Conservation (phyloP, 352 stramenopile species). For the Globisporangium perplexum region DNA sequence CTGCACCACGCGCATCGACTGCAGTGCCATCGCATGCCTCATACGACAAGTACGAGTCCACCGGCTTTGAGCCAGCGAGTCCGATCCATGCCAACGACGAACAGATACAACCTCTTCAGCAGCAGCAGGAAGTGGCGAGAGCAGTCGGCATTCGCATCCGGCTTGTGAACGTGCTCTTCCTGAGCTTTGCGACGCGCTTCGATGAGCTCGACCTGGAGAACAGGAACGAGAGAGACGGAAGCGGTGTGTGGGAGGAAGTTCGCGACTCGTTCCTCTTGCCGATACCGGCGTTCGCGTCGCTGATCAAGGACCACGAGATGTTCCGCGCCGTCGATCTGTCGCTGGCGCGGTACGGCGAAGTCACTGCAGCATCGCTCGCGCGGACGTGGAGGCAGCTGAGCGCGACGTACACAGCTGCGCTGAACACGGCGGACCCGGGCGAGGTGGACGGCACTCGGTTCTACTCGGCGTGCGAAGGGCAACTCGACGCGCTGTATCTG, state of each 20-base stretch:
- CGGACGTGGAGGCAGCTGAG: constrained; percentile 1
- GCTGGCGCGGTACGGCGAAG: neutral
- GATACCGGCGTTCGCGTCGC: constrained; percentile 1
- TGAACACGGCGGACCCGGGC: neutral
- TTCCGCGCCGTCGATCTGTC: constrained; percentile 1
- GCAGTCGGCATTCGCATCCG: constrained; percentile 1
- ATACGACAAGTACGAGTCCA: neutral
- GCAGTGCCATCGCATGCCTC: neutral
- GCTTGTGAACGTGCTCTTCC: constrained; percentile 11
- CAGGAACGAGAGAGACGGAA: too few relatives aligned
- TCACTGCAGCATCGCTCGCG: neutral
- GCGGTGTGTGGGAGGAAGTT: constrained; percentile 5
- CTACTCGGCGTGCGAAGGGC: constrained; percentile 4
- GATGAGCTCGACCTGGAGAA: neutral
- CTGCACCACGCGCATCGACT: neutral
- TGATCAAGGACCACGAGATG: constrained; percentile 10
- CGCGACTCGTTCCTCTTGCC: neutral
- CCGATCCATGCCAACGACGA: neutral
- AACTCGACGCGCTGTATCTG: constrained; percentile 10
- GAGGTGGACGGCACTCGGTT: constrained; percentile 1
- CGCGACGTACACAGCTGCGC: neutral
- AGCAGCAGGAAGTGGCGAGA: neutral
- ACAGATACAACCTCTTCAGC: too few relatives aligned
- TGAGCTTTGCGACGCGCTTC: constrained; percentile 5
- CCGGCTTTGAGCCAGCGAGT: neutral